Evolutionary conservation across 108 stramenopile species (phyloP), one percentile per base, ranked within the genome.

Genomic region (Cyclotella sp.): DNA sequence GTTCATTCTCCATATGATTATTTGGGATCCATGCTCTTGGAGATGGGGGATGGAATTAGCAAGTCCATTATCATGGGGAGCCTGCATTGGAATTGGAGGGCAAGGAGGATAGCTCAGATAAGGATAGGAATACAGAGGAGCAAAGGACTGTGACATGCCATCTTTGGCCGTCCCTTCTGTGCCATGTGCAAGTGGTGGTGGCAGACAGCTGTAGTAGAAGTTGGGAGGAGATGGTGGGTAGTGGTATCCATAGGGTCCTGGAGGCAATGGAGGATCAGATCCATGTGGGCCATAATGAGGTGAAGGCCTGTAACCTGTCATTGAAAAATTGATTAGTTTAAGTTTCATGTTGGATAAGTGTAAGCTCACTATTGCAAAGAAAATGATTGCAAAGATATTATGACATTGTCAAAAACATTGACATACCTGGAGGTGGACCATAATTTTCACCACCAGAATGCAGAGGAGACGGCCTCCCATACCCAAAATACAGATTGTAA

Each of bases 151-250:
- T 30, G 26, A 29, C 19, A 27, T 34, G 14, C 22, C 34, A 16
- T 62, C 60, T 62, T 62, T 62, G 18, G 18, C 34, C 3, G 13
- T 43, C 16, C 44, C 64, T 44, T 30, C 61, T 58, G 3, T 22
- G 62, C 16, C 40, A 34, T 18, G 19, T 10, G 67, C 9, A 18
- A 9, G 9, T 16, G 18, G 28, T 53, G 67, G 51, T 27, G 70
- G 57, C 12, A 55, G 70, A 16, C 42, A 55, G 0, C 70, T 55
- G 53, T 57, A 54, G 55, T 70, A 70, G 19, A 58, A 70, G 16
- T 70, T 55, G 42, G 53, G 70, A 18, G 70, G 70, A 18, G 70
- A 55, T 22, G 70, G 70, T 12, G 70, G 70, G 39, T 55, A 57
- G n/a, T 13, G 30, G 21, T 70, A 57, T 16, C 70, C 57, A 15